Conservation (phyloP, 305 asterid species). For the Galium porrigens region DNA sequence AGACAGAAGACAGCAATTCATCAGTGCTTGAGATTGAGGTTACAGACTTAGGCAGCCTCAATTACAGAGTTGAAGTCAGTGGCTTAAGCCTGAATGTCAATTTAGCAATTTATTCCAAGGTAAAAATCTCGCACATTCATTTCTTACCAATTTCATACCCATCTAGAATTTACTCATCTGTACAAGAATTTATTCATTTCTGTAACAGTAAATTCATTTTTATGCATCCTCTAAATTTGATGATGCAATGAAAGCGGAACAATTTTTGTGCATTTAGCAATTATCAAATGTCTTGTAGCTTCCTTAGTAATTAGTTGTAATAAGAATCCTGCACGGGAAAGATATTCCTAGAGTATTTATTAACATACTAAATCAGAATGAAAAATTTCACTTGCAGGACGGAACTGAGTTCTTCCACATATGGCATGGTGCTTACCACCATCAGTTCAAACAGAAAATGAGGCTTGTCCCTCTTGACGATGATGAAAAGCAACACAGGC, state of each 20-base stretch:
- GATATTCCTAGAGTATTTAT: not conserved
- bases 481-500: constrained; percentile 37
- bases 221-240: not conserved
- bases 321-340: not conserved
- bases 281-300: not conserved
- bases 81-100: constrained; percentile 57
- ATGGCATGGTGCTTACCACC: constrained; percentile 64
- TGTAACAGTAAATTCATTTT: not conserved
- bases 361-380: not conserved
- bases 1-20: constrained; percentile 43
- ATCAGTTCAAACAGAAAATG: constrained; percentile 50
- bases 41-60: constrained; percentile 36
- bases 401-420: constrained; percentile 68
- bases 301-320: not conserved
- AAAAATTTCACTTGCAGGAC: constrained; percentile 34
- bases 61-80: constrained; percentile 62
- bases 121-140: constrained; percentile 16
- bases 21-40: constrained; percentile 45
- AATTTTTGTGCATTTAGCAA: not conserved
- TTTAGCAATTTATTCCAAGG: constrained; percentile 68
- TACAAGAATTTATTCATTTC: too few species aligned
- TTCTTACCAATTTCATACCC: not conserved
- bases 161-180: not conserved
- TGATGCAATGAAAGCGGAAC: not conserved
- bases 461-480: constrained; percentile 33